A percentile compares a stretch with the other conserved stretches of the same genome.
Conservation (phyloP, 2,329 filamentous ascomycete species). For the Ceratocystis alfenasii region DNA sequence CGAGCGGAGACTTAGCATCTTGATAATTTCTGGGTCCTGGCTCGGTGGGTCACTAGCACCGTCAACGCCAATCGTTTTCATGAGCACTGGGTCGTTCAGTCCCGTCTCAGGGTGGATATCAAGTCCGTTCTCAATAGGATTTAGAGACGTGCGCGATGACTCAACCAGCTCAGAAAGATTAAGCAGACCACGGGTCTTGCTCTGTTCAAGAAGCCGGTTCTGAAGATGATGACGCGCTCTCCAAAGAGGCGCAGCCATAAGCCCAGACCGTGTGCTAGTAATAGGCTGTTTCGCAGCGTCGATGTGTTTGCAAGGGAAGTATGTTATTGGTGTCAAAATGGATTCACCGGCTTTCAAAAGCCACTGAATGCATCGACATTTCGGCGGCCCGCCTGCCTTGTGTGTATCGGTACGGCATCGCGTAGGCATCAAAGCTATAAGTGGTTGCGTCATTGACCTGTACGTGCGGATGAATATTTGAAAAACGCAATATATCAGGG, state of each 20-base stretch:
- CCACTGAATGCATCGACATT: conserved; percentile 24
- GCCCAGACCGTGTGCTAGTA: neutral
- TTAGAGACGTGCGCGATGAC: conserved; percentile 27
- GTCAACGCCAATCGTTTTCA: conserved; percentile 25
- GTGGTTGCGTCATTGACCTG: conserved; percentile 21
- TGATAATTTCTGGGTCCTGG: conserved; percentile 31
- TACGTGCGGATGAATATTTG: conserved; percentile 24
- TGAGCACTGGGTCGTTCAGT: conserved; percentile 32
- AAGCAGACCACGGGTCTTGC: conserved; percentile 22
- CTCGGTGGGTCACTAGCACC: conserved; percentile 31
- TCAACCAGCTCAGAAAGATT: conserved; percentile 29
- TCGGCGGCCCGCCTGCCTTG: conserved; percentile 20
- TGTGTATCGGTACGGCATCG: conserved; percentile 20
- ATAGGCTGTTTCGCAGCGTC: conserved; percentile 18
- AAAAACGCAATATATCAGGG: conserved; percentile 28
- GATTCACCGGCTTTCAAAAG: conserved; percentile 25
- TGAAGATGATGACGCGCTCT: conserved; percentile 18
- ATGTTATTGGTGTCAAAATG: conserved; percentile 24
- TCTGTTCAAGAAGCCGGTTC: conserved; percentile 16
- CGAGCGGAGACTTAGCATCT: conserved; percentile 22
- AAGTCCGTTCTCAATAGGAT: conserved; percentile 27
- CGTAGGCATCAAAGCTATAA: conserved; percentile 23
- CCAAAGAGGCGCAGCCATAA: conserved; percentile 19
- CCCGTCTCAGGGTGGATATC: conserved; percentile 34
- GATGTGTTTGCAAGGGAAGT: conserved; percentile 25